A percentile compares a stretch with the other conserved stretches of the same genome.
Conservation (phyloP, 2,329 filamentous ascomycete species). For the Alternaria longipes region DNA sequence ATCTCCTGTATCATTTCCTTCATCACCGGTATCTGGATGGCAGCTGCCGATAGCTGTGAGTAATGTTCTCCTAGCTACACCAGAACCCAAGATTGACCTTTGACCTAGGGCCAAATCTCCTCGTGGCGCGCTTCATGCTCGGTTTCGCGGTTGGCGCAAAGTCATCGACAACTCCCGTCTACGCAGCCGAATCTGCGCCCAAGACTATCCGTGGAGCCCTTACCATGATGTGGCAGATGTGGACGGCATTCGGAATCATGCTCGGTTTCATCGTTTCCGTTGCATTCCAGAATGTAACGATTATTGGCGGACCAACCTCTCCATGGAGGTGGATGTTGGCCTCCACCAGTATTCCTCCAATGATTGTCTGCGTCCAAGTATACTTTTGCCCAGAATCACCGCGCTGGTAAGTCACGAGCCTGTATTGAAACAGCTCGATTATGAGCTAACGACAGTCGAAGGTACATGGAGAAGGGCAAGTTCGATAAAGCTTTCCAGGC, state of each 20-base stretch:
- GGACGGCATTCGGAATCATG: constrained; percentile 48
- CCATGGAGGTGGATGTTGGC: constrained; percentile 48
- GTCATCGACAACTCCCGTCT: constrained; percentile 56
- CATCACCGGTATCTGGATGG: constrained; percentile 46
- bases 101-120: constrained; percentile 36
- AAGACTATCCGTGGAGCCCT: constrained; percentile 60
- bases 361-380: constrained; percentile 43
- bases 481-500: constrained; percentile 44
- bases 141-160: constrained; percentile 48
- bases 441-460: not conserved
- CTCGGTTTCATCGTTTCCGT: constrained; percentile 44
- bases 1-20: constrained; percentile 47
- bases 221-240: constrained; percentile 64
- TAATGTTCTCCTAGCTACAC: not conserved
- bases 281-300: constrained; percentile 38
- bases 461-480: constrained; percentile 47
- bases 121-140: constrained; percentile 44
- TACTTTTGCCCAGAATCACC: constrained; percentile 45
- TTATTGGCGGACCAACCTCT: constrained; percentile 32
- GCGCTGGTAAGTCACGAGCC: constrained; percentile 23
- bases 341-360: constrained; percentile 42
- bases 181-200: constrained; percentile 59
- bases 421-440: not conserved
- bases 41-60: constrained; percentile 38
- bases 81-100: not conserved